phyloP scores from a whole-genome alignment of 129 eudicot species.

The Artemisia tridentata region DNA sequence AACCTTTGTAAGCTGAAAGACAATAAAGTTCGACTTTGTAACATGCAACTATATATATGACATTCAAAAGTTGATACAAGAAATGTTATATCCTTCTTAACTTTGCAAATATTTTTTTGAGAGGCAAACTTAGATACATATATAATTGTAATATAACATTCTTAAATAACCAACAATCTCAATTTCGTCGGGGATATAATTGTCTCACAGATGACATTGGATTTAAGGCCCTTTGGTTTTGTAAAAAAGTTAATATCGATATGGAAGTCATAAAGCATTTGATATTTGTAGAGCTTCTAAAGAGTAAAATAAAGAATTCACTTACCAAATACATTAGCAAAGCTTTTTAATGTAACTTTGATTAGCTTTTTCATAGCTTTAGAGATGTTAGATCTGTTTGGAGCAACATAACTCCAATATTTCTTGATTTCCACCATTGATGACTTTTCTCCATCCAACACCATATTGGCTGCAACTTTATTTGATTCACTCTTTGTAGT shows the following conservation, averaged over 20 bases:
- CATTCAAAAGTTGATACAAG: neutral
- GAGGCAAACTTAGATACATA: too few species aligned
- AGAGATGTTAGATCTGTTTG: constrained; percentile 41
- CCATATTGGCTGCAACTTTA: constrained; percentile 28
- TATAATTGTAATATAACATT: too few species aligned
- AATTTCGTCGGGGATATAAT: too few species aligned
- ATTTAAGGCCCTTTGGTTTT: too few species aligned
- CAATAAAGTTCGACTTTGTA: neutral
- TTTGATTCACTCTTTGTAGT: constrained; percentile 29
- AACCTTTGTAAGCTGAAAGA: constrained; percentile 54
- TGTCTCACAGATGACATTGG: too few species aligned
- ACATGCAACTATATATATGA: neutral
- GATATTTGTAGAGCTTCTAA: too few species aligned
- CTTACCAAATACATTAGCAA: constrained; percentile 65
- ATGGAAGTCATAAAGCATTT: too few species aligned
- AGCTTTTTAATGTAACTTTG: constrained; percentile 37
- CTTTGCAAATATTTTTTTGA: too few species aligned
- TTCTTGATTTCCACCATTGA: constrained; percentile 42
- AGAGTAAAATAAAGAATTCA: neutral
- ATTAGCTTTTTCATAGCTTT: constrained; percentile 50
- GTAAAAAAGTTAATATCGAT: neutral
- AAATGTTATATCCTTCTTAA: neutral
- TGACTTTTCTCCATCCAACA: constrained; percentile 29
- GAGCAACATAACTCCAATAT: constrained; percentile 30
- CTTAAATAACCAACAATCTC: too few species aligned